Evolutionary conservation across 2,329 filamentous ascomycete species (phyloP).

Genomic region (Cadophora luteo-olivacea): DNA sequence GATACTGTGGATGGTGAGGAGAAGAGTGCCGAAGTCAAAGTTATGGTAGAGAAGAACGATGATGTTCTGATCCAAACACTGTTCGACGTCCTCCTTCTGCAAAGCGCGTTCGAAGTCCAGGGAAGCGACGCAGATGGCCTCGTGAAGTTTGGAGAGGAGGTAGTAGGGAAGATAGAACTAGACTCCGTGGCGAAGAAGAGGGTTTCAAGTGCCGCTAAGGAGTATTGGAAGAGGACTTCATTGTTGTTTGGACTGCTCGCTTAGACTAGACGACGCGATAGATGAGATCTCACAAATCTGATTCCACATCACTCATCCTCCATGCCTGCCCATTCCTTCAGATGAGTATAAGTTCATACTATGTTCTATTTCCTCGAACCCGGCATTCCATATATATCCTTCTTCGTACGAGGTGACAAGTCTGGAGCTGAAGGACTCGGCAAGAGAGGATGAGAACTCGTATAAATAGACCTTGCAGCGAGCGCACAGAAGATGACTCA

Average conservation of each 20-base stretch:
- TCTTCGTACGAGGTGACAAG: too few relatives aligned
- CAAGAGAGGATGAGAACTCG: too few relatives aligned
- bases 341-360: too few relatives aligned
- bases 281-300: too few relatives aligned
- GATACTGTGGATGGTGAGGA: constrained; percentile 5
- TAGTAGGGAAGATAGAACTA: constrained; percentile 54
- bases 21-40: background rate
- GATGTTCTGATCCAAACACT: constrained; percentile 66
- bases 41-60: constrained; percentile 16
- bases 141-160: constrained; percentile 50
- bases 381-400: too few relatives aligned
- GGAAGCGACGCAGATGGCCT: constrained; percentile 50
- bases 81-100: constrained; percentile 63
- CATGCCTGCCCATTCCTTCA: background rate
- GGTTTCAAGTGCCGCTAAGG: constrained; percentile 67
- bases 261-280: constrained; percentile 25
- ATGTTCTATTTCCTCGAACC: too few relatives aligned
- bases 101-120: constrained; percentile 50
- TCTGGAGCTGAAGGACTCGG: too few relatives aligned
- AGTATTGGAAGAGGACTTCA: constrained; percentile 85
- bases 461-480: too few relatives aligned
- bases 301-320: too few relatives aligned
- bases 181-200: constrained; percentile 56
- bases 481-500: too few relatives aligned
- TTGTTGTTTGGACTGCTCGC: constrained; percentile 81